phyloP scores from a whole-genome alignment of 106 monocot species.

The Amphibolis antarctica region DNA sequence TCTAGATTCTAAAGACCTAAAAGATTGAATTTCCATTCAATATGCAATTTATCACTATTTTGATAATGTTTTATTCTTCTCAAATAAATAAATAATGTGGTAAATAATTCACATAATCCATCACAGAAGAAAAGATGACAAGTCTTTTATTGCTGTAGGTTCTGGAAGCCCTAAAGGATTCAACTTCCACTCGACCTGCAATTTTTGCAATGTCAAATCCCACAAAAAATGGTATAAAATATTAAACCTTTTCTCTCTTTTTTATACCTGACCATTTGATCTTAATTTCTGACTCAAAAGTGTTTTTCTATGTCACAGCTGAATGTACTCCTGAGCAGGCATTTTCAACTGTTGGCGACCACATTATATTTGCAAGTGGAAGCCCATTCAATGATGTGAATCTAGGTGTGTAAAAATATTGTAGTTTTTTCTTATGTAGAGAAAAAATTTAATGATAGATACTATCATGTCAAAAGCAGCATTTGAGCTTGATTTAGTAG shows the following conservation, averaged over 20 bases:
- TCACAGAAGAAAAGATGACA: too few species aligned
- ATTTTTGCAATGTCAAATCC: constrained; percentile 99
- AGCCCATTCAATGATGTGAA: constrained; percentile 85
- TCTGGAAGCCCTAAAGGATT: constrained; percentile 87
- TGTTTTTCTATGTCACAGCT: constrained; percentile 31
- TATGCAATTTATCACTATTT: too few species aligned
- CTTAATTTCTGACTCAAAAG: constrained; percentile 6
- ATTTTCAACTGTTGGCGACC: constrained; percentile 78
- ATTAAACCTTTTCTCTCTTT: constrained; percentile 2
- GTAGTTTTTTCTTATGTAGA: too few species aligned
- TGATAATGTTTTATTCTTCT: too few species aligned
- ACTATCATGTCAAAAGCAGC: too few species aligned
- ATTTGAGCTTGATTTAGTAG: too few species aligned
- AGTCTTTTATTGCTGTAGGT: constrained; percentile 32
- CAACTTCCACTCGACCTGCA: constrained; percentile 80
- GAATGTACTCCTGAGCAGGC: constrained; percentile 96
- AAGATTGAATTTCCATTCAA: constrained; percentile 70
- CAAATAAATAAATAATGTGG: too few species aligned
- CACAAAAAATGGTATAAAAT: constrained; percentile 75
- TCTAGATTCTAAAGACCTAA: constrained; percentile 81
- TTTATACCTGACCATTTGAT: constrained; percentile 3
- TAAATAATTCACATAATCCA: too few species aligned
- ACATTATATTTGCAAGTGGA: constrained; percentile 87
- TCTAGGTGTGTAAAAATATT: constrained; percentile 42
- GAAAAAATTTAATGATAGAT: too few species aligned